phyloP scores from a whole-genome alignment of 345 rosid species.

The Gossypium herbaceum region DNA sequence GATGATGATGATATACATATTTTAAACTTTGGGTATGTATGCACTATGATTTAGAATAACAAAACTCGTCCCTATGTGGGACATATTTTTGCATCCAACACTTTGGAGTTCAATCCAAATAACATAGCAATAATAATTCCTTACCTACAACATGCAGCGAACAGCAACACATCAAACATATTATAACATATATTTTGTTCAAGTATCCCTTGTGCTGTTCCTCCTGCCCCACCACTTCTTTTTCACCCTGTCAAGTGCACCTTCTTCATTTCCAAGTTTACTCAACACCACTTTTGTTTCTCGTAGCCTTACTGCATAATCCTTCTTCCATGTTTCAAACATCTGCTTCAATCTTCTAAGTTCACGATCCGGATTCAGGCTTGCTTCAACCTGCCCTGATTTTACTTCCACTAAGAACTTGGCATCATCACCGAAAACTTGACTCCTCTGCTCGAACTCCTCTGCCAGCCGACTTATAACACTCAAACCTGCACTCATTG shows the following conservation, averaged over 20 bases:
- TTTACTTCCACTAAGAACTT: conserved; percentile 96
- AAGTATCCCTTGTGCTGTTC: conserved; percentile 74
- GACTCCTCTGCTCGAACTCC: conserved; percentile 95
- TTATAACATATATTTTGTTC: not conserved
- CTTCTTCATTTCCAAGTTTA: conserved; percentile 83
- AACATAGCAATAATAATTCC: no score
- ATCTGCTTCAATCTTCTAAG: conserved; percentile 85
- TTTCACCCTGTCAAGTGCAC: conserved; percentile 60
- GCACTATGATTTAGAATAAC: no score
- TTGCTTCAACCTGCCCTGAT: conserved; percentile 94
- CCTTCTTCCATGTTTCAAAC: conserved; percentile 99
- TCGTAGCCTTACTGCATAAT: conserved; percentile 69
- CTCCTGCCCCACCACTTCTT: conserved; percentile 98
- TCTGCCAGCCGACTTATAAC: conserved; percentile 85
- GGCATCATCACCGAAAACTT: conserved; percentile 92
- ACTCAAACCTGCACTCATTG: conserved; percentile 79
- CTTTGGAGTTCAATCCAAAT: no score
- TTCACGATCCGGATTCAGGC: conserved; percentile 84
- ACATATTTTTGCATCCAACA: no score
- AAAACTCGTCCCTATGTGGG: no score
- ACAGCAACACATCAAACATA: not conserved
- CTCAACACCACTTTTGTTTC: conserved; percentile 81
- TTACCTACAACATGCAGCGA: not conserved
- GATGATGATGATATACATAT: no score
- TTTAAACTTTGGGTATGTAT: no score